Conservation (phyloP, 768 basidiomycete genomes). For the Suillus variegatus region DNA sequence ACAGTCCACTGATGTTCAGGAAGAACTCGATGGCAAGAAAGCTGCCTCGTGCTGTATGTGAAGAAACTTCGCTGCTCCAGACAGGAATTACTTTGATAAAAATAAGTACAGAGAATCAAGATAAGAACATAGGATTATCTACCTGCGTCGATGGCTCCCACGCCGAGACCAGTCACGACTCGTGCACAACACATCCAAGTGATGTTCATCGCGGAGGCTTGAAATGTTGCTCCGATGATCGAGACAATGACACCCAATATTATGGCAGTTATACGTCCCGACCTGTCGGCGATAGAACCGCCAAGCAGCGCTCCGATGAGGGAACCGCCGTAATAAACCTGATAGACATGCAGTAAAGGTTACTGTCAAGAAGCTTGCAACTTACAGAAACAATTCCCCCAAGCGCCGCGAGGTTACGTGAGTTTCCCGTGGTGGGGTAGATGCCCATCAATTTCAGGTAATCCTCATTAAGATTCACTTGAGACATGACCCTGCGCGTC, state of each 20-base stretch:
- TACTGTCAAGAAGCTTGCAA: neutral
- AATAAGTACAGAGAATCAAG: neutral
- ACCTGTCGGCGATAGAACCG: conserved; percentile 7
- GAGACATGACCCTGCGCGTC: conserved; percentile 9
- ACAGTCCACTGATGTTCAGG: conserved; percentile 9
- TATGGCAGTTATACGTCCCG: conserved; percentile 10
- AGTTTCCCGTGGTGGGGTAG: conserved; percentile 10
- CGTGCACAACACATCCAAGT: conserved; percentile 13
- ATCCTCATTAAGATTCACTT: conserved; percentile 11
- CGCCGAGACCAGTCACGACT: conserved; percentile 9
- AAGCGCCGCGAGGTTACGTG: conserved; percentile 12
- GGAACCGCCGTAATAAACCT: conserved; percentile 4
- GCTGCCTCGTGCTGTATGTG: conserved; percentile 10
- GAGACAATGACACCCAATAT: conserved; percentile 9
- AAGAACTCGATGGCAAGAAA: conserved; percentile 12
- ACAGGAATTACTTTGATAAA: conserved; percentile 8
- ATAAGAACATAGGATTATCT: neutral
- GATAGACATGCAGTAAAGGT: neutral
- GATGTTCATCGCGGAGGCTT: conserved; percentile 12
- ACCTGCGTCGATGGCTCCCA: conserved; percentile 12
- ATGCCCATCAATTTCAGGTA: conserved; percentile 10
- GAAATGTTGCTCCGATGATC: conserved; percentile 8
- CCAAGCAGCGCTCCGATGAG: conserved; percentile 8
- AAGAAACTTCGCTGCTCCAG: conserved; percentile 10
- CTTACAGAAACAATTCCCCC: conserved; percentile 13